Percentiles rank a stretch among this genome's conserved stretches.
Evolutionary conservation across 2,329 filamentous ascomycete genomes (phyloP).

Genomic region (Fusarium chlamydosporum): DNA sequence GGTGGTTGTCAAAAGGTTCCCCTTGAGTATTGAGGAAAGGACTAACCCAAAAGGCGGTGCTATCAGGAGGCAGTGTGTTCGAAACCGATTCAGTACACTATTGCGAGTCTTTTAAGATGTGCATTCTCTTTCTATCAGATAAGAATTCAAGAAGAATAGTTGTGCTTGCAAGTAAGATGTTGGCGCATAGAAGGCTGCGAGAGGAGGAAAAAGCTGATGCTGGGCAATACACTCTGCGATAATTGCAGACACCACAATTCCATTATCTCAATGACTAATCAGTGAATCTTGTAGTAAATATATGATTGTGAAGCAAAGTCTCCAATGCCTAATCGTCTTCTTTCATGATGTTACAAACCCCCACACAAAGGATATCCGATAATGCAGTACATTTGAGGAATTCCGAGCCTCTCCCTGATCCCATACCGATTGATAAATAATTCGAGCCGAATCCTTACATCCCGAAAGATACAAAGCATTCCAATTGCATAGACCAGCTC

Average conservation of each 20-base stretch:
- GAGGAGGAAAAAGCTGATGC: too few relatives aligned
- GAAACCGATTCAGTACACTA: not conserved
- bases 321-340: not conserved
- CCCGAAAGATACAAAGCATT: fast-evolving
- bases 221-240: not conserved
- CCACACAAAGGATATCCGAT: not conserved
- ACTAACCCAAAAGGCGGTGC: not conserved
- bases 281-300: fast-evolving
- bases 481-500: not conserved
- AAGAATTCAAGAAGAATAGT: not conserved
- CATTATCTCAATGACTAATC: fast-evolving
- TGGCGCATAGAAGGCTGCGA: not conserved
- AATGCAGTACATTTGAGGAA: not conserved
- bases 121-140: not conserved
- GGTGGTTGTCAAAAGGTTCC: not conserved
- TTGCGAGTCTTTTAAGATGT: fast-evolving
- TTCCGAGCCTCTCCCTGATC: too few relatives aligned
- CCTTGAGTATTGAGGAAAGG: not conserved
- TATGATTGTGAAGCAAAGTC: not conserved
- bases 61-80: not conserved
- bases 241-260: fast-evolving
- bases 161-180: not conserved
- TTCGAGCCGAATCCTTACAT: not conserved
- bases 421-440: not conserved
- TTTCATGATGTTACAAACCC: not conserved